A percentile compares a stretch with the other conserved stretches of the same genome.
These are phyloP conservation scores for Candida dendrica DNA, from an alignment of 805 yeast species.

Conservation along the genomic window DNA sequence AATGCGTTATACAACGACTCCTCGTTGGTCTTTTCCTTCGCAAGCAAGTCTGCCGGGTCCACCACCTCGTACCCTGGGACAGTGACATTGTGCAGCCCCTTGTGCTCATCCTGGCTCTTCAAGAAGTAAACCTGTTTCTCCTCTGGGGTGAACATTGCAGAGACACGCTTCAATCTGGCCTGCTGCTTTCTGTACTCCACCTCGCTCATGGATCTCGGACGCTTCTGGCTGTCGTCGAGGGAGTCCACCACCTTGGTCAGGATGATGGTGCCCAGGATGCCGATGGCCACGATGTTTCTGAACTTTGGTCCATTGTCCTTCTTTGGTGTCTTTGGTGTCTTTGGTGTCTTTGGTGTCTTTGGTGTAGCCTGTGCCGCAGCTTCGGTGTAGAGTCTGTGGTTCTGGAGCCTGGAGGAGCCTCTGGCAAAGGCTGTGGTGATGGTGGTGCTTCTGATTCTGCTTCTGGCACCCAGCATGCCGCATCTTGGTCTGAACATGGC, in stretches of 20 bases:
- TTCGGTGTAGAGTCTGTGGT: too few species aligned
- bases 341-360: background rate
- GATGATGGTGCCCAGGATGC: slow-evolving; percentile 37
- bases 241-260: slow-evolving; percentile 31
- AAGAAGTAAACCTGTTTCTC: slow-evolving; percentile 35
- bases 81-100: slow-evolving; percentile 3
- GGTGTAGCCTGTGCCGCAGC: background rate
- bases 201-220: slow-evolving; percentile 23
- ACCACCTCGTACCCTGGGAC: slow-evolving; percentile 26
- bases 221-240: slow-evolving; percentile 27
- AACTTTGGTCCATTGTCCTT: slow-evolving; percentile 28
- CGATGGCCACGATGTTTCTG: slow-evolving; percentile 33
- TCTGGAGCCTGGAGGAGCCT: too few species aligned
- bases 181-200: slow-evolving; percentile 35
- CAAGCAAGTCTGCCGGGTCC: slow-evolving; percentile 44
- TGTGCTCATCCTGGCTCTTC: slow-evolving; percentile 15
- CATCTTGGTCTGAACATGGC: too few species aligned
- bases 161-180: slow-evolving; percentile 45
- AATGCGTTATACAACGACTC: slow-evolving; percentile 44
- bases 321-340: background rate
- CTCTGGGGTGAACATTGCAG: slow-evolving; percentile 33
- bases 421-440: too few species aligned
- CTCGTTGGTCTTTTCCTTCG: slow-evolving; percentile 35
- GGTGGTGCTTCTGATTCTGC: too few species aligned
- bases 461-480: too few species aligned